These are phyloP conservation scores for Fusarium tricinctum DNA, from an alignment of 2,329 filamentous ascomycete genomes.

Conservation along the genomic window DNA sequence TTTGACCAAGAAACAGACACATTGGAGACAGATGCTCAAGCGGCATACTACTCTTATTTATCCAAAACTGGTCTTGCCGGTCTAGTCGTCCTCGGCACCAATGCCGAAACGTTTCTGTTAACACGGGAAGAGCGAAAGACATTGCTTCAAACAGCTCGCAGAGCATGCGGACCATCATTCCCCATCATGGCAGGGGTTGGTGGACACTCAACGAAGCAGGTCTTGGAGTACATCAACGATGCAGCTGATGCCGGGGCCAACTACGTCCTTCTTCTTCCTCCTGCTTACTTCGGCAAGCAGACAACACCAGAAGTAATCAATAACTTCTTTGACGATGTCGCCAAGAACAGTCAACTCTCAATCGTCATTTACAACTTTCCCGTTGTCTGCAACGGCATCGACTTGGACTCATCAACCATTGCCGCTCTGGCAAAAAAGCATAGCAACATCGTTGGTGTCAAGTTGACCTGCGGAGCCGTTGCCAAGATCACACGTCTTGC, in stretches of 20 bases:
- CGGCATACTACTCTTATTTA: conserved; percentile 66
- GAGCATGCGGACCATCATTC: conserved; percentile 85
- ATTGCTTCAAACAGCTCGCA: conserved; percentile 73
- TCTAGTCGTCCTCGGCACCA: conserved; percentile 68
- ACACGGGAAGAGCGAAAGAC: conserved; percentile 70
- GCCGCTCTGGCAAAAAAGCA: conserved; percentile 42
- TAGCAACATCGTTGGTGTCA: conserved; percentile 76
- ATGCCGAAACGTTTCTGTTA: conserved; percentile 68
- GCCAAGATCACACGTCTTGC: conserved; percentile 76
- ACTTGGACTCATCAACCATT: conserved; percentile 75
- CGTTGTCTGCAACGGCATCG: conserved; percentile 75
- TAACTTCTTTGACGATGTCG: conserved; percentile 71
- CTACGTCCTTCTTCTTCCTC: conserved; percentile 72
- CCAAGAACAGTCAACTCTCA: conserved; percentile 64
- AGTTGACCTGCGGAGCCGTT: conserved; percentile 79
- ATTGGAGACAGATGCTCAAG: conserved; percentile 62
- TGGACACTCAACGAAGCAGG: conserved; percentile 74
- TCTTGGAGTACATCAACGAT: conserved; percentile 71
- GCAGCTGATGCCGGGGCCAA: conserved; percentile 72
- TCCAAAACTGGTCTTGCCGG: conserved; percentile 64
- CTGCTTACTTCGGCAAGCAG: conserved; percentile 75
- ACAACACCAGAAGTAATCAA: conserved; percentile 71
- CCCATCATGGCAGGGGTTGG: conserved; percentile 82
- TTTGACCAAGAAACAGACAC: conserved; percentile 65
- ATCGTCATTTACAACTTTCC: conserved; percentile 79